Evolutionary conservation across 495 filamentous ascomycete genomes (phyloP), one percentile per base, ranked within the genome.

Genomic region (Penicillium steckii): DNA sequence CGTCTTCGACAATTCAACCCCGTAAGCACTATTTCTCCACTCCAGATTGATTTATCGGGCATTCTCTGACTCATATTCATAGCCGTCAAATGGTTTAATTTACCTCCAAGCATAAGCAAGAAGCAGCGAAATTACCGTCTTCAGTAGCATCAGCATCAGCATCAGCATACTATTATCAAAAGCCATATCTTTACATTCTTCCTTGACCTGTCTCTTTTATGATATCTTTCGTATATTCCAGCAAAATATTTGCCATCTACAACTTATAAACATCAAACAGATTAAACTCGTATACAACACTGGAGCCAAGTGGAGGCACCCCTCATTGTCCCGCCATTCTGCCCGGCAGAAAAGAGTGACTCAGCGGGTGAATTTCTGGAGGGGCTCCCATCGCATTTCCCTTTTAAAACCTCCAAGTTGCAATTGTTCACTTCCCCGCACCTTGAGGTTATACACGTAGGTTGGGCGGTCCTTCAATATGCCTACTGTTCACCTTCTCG

Each of bases 401-500:
- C 40, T 24, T 4, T 21, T 32, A 19, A n/a, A 23, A n/a, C 13
- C 8, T 15, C 21, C 25, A 30, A 15, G 9, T 21, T 13, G 22
- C n/a, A 46, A 44, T 2, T 9, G 43, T 24, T 3, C 18, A 18
- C 8, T 45, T 18, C 42, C 26, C 25, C 17, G 43, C 29, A 53
- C 13, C 37, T 44, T 26, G 13, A 40, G 27, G 18, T 44, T 13
- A n/a, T 18, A 22, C 19, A 37, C 32, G 42, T 12, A 17, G 15
- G 17, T 41, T 38, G 21, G 10, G 18, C 21, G 22, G 23, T 15
- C 25, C n/a, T 30, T 24, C 55, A 53, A 45, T 37, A 96, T 96
- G 91, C 87, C 91, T 29, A 92, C 81, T 13, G 94, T 97, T 48
- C 87, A 98, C 75, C 78, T 98, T 44, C 83, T 98, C 29, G 92